Evolutionary conservation across 352 stramenopile genomes (phyloP), one percentile per base, ranked within the genome.

Genomic region (Phytophthora chlamydospora): DNA sequence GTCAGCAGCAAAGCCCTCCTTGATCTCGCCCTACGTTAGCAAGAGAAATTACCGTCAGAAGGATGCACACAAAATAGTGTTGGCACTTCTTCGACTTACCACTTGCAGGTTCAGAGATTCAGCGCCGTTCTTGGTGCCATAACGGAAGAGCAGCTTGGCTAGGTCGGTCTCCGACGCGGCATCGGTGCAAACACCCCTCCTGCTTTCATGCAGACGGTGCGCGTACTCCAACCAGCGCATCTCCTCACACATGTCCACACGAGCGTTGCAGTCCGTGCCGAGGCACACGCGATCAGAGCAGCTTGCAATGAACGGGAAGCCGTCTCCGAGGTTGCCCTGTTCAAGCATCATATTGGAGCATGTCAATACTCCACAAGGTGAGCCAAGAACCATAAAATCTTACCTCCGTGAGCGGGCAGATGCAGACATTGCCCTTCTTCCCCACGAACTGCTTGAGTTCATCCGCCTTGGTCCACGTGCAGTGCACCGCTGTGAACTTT

Each of bases 171-270:
- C 78, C 12, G 45, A 63, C 2, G 76, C 80, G 7, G 79, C 54
- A 21, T 90, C 77, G 0, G 74, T 83, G 68, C 75, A 86, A 12
- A 92, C 80, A 35, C 83, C 83, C 32, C 83, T 77, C 32, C 75
- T 79, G 44, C 80, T 89, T 32, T 89, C 66, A 24, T 83, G 73
- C 1, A 92, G 72, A 10, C 83, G 73, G 54, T 92, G 83, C 0
- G 79, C 78, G 44, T 92, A 92, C 54, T 92, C 83, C 8, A 92
- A 55, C 83, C 83, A 92, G 6, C 80, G 83, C 83, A 92, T 92
- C 49, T 92, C 83, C 62, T 92, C 83, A 19, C 79, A 88, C 83
- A 92, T 92, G 58, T 92, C 83, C 36, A 92, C 86, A 36, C 83
- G 76, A 11, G 83, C 80, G 39, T 92, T 92, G 79, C 83, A 90